phyloP scores from a whole-genome alignment of 2,329 filamentous ascomycete genomes.

The Arthrobotrys musiformis region DNA sequence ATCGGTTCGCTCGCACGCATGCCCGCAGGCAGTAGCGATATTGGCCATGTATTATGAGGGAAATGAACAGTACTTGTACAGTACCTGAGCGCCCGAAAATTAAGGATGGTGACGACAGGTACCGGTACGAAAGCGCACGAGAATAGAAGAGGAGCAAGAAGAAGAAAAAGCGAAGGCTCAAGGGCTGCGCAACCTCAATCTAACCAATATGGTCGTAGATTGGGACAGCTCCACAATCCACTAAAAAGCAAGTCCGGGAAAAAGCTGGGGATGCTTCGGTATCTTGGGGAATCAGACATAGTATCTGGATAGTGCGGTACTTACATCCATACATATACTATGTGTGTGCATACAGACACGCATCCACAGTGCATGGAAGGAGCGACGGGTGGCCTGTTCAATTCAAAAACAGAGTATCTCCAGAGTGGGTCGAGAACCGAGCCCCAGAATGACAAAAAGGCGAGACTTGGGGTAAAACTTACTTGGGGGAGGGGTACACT shows the following conservation, averaged over 20 bases:
- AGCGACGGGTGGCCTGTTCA: conserved; percentile 14
- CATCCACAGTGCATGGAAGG: not conserved
- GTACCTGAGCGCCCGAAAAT: conserved; percentile 22
- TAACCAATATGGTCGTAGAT: too few species aligned
- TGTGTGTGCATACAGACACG: too few species aligned
- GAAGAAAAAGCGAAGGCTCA: not conserved
- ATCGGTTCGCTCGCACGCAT: too few species aligned
- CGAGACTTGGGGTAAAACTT: conserved; percentile 52
- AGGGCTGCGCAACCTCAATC: too few species aligned
- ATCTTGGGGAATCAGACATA: conserved; percentile 24
- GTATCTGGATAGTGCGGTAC: not conserved
- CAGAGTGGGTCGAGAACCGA: conserved; percentile 55
- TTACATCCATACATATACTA: not conserved
- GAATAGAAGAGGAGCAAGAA: conserved; percentile 28
- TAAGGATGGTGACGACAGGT: conserved; percentile 9
- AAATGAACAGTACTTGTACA: conserved; percentile 38
- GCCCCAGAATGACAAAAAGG: conserved; percentile 55
- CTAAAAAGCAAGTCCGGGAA: conserved; percentile 42
- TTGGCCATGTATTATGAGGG: too few species aligned
- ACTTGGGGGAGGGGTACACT: conserved; percentile 19
- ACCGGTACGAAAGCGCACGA: conserved; percentile 24
- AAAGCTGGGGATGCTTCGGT: conserved; percentile 29
- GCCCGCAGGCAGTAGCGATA: conserved; percentile 19
- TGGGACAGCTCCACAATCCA: conserved; percentile 25
- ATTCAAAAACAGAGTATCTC: conserved; percentile 42